Evolutionary conservation across 805 yeast genomes (phyloP), one percentile per base, ranked within the genome.

Genomic region (Vanderwaltozyma tropicalis): DNA sequence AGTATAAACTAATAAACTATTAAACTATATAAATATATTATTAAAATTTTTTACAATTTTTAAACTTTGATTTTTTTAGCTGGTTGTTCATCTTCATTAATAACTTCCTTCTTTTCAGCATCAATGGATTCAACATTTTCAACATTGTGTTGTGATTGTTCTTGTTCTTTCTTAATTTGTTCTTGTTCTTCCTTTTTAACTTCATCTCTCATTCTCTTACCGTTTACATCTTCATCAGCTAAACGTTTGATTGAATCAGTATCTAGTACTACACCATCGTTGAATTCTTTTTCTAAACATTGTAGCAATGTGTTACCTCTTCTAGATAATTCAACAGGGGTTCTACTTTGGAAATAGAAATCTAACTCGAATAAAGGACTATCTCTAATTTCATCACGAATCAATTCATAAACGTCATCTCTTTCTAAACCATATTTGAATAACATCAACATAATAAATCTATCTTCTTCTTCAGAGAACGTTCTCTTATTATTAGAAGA

Each of bases 401-500:
- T 78, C 44, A 73, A 60, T 41, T 89, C 98, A 53, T 79, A 83
- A 13, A 89, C 64, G 51, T 83, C 86, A 12, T 77, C 78, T 18
- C 79, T 68, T 47, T 85, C 95, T 25, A 88, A 59, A 0, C 98
- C 98, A 53, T 74, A 76, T 42, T 80, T 69, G 63, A 82, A 80
- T 53, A 86, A 63, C 65, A 83, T 88, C 13, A 87, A 74, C 41
- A 92, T 63, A 48, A 92, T 62, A 58, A 83, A 92, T 49, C 96
- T 68, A 59, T 92, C 98, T 56, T 92, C 96, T 43, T 83, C 95
- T 35, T 84, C 94, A 22, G 84, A 75, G 60, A 76, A 92, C 2
- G 80, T 72, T 50, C 79, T 76, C 28, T 48, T 48, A 29, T 48
- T 48, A 26, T 36, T 42, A 2, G 81, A 71, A 3, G 77, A 72